Base-by-base conservation (phyloP, 2,329 filamentous ascomycete genomes). In the Botrytis cinerea region DNA sequence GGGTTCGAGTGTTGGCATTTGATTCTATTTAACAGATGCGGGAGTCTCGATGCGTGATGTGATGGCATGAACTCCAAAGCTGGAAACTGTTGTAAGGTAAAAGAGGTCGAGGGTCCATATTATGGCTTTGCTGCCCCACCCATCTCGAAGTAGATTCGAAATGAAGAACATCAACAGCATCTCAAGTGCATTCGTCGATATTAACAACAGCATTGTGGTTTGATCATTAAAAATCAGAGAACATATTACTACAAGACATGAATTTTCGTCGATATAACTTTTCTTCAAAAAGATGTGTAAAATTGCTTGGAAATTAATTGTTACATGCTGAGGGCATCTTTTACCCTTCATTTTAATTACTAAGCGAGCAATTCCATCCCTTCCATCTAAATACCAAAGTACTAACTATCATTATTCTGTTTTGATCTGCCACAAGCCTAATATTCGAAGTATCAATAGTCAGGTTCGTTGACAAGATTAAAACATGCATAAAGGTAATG, bases 201-300 rank as follows among this genome's bases (percentile, higher is more conserved):
- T 22, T 10, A 28, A 43, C 35, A 28, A 28, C 25, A 18, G 4
- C 10, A n/a, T 18, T 14, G 7, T 9, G 4, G 1, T 22, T 40
- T 57, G 14, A 9, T 43, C 6, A 1, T 32, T 1, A 1, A 22
- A 0, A 14, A 14, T 6, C 12, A 0, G 14, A 14, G 12, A 4
- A 3, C 2, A 22, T 57, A 32, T 40, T 1, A 2, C 22, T 43
- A 1, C 16, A 32, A 16, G 28, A 32, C 3, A 22, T n/a, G 25
- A 3, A 45, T 66, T 51, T 22, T 4, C 5, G 35, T 38, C 9
- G 10, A 3, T 25, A 38, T 18, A 9, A 5, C 1, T 18, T 18
- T 25, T n/a, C 35, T 25, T 20, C 3, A 10, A 7, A 8, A 43
- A 10, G 7, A 1, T 32, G n/a, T 14, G 10, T 16, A 6, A 5